These are phyloP conservation scores for Herpetomonas muscarum DNA, from an alignment of 208 protist genomes.

Conservation along the genomic window DNA sequence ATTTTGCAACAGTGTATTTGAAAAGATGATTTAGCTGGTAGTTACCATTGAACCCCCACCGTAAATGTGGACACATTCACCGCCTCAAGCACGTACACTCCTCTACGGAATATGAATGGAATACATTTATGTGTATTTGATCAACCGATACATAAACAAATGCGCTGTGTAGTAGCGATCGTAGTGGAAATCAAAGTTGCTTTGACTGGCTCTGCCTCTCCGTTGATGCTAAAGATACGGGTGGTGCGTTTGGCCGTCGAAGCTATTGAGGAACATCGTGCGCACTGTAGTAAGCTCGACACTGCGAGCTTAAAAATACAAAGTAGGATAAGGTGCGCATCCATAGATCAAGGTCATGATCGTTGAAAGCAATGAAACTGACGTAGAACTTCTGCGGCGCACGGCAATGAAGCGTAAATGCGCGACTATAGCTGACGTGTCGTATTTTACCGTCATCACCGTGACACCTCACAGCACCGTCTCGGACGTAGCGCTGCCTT, in stretches of 20 bases:
- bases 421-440: slow-evolving; percentile 22
- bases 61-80: too few species aligned
- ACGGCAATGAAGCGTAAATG: slow-evolving; percentile 47
- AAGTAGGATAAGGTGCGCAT: slow-evolving; percentile 41
- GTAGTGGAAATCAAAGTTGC: too few species aligned
- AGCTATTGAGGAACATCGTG: not conserved
- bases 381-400: slow-evolving; percentile 49
- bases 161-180: too few species aligned
- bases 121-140: too few species aligned
- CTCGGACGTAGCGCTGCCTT: slow-evolving; percentile 8
- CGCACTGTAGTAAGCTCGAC: not conserved
- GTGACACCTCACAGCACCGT: slow-evolving; percentile 4
- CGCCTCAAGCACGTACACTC: too few species aligned
- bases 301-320: slow-evolving; percentile 17
- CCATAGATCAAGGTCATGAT: slow-evolving; percentile 38
- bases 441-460: slow-evolving; percentile 6
- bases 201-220: too few species aligned
- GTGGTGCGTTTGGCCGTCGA: too few species aligned
- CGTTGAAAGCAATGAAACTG: slow-evolving; percentile 35
- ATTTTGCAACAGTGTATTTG: too few species aligned
- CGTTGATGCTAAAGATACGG: too few species aligned
- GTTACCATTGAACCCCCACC: not conserved
- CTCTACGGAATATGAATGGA: too few species aligned
- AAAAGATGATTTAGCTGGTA: not conserved
- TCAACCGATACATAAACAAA: too few species aligned